Conservation (phyloP, 352 stramenopile genomes). For the Globisporangium viniferum region DNA sequence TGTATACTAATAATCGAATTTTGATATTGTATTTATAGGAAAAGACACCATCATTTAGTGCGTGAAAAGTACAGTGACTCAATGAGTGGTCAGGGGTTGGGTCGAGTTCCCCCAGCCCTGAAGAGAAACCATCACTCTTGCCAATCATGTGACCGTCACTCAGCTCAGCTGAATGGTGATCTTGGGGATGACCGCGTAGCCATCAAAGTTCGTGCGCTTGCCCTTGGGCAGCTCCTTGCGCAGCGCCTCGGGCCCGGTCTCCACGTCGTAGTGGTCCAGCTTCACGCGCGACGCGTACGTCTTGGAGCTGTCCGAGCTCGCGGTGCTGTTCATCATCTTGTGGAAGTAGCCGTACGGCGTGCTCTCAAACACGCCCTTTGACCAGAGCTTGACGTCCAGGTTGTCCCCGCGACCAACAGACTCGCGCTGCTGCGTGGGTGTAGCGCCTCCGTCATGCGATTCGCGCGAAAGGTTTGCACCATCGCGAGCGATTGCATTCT, state of each 20-base stretch:
- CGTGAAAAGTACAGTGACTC: not conserved
- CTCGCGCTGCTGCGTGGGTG: not conserved
- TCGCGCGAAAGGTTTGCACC: constrained; percentile 34
- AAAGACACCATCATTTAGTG: not conserved
- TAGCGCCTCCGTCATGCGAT: constrained; percentile 1
- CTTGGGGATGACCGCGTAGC: constrained; percentile 32
- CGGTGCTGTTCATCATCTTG: constrained; percentile 70
- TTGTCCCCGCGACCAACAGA: constrained; percentile 52
- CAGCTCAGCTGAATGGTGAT: constrained; percentile 50
- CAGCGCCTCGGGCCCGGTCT: constrained; percentile 38
- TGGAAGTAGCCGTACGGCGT: constrained; percentile 84
- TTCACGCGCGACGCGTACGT: constrained; percentile 61
- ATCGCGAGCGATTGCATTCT: constrained; percentile 51
- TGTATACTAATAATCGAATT: not conserved
- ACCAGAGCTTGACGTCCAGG: constrained; percentile 72
- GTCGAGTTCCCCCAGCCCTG: not conserved
- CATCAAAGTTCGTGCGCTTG: constrained; percentile 68
- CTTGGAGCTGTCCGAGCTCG: constrained; percentile 40
- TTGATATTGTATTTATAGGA: not conserved
- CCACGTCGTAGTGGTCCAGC: constrained; percentile 74
- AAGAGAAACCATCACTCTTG: not conserved
- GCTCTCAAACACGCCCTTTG: constrained; percentile 69
- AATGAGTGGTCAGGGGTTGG: constrained; percentile 3
- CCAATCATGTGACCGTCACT: not conserved
- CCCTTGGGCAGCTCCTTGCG: constrained; percentile 50